Evolutionary conservation across 257 asterid genomes (phyloP).

Genomic region (Solanum chilense): DNA sequence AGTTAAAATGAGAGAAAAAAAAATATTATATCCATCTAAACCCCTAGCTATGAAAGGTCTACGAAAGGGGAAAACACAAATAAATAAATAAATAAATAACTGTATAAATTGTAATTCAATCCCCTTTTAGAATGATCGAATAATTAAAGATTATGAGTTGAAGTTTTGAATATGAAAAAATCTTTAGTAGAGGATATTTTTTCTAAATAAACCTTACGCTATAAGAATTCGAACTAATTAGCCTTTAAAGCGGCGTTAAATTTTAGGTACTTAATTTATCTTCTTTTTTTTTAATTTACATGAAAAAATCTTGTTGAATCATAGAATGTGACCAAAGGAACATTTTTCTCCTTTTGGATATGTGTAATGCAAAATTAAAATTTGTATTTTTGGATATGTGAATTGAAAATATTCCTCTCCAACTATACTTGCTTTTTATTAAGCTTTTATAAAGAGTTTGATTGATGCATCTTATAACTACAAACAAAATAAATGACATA

Average conservation of each 20-base stretch:
- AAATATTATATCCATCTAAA: background rate
- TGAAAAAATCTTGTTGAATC: background rate
- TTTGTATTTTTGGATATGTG: background rate
- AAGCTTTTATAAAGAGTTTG: background rate
- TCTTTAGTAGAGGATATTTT: too few species aligned
- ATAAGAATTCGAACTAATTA: background rate
- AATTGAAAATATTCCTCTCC: conserved; percentile 5
- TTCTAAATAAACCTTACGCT: background rate
- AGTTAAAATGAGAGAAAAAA: background rate
- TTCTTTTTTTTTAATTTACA: background rate
- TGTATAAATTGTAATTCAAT: background rate
- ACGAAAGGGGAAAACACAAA: background rate
- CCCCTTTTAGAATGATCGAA: background rate
- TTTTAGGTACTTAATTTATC: background rate
- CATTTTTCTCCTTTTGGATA: background rate
- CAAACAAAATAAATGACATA: background rate
- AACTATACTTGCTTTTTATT: conserved; percentile 7
- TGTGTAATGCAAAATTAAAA: background rate
- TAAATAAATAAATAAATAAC: background rate
- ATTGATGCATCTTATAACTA: background rate
- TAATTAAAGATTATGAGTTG: too few species aligned
- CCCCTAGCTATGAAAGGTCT: background rate
- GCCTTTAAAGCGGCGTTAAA: background rate
- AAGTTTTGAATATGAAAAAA: too few species aligned
- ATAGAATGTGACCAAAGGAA: background rate